Evolutionary conservation across 192 early-diverging fungal species (phyloP), one percentile per base, ranked within the genome.

Genomic region (Coemansia umbellata): DNA sequence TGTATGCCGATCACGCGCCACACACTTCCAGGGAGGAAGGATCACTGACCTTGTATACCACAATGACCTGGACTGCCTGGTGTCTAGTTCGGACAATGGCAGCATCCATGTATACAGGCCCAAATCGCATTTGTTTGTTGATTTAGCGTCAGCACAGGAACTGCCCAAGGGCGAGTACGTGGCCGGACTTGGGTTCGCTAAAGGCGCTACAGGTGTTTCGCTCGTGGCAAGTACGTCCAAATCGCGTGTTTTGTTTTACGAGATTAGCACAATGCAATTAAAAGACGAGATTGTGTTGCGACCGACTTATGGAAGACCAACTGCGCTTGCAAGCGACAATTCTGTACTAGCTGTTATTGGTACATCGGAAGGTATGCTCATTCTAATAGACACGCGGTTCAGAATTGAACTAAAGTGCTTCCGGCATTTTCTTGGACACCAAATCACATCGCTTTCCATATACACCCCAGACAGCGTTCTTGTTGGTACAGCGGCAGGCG

Each of bases 1-100:
- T 0, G 83, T 89, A 14, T 89, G 87, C 53, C 80, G 88, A 31
- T 78, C 93, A 1, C 74, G 87, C 22, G 80, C 85, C 18, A 85
- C 80, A 0, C 87, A 91, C 52, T 75, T 78, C 24, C 75, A 78
- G 11, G 90, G 86, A 9, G 88, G 91, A 6, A 79, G 80, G 19
- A 82, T 97, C 33, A 88, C 79, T 15, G 81, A 83, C 18, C 66
- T 95, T 37, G 80, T 83, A 5, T 94, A 92, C 55, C 85, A 88
- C 40, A 85, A 87, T 61, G 82, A 82, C 19, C 84, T 84, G 3
- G 85, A 94, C 63, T 87, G 85, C 56, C 69, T 94, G 35, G 89
- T 85, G 0, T 79, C 89, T 2, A 81, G 86, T 9, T 88, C 90
- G 0, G 86, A 89, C 53, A 90, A 89, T 55, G 93, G 93, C 11